A percentile compares a stretch with the other conserved stretches of the same genome.
phyloP scores from a whole-genome alignment of 352 stramenopile species.

The Plasmopara muralis region DNA sequence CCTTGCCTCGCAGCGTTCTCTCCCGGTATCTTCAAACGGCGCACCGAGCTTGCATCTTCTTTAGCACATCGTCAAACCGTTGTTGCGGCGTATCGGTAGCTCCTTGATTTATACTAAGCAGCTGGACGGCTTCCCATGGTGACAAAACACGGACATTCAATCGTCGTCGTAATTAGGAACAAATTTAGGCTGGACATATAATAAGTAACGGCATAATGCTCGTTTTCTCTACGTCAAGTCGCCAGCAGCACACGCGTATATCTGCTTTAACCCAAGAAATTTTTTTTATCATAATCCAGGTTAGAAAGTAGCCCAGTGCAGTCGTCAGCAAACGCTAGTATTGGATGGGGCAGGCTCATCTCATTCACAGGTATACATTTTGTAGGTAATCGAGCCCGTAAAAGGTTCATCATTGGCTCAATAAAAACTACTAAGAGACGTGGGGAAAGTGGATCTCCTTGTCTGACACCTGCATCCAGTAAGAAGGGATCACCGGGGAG shows the following conservation, averaged over 20 bases:
- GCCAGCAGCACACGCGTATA: no score
- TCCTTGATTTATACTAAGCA: background rate
- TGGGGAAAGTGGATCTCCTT: conserved; percentile 14
- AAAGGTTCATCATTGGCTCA: conserved; percentile 15
- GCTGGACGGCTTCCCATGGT: background rate
- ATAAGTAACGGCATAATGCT: no score
- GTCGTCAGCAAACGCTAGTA: conserved; percentile 10
- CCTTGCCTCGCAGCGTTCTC: no score
- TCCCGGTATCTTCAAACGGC: no score
- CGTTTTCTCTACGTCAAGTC: no score
- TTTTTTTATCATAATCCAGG: background rate
- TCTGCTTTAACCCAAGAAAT: background rate
- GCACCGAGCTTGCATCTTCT: no score
- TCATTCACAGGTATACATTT: background rate
- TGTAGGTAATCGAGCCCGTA: background rate
- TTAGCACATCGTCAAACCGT: no score
- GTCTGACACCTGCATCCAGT: conserved; percentile 5
- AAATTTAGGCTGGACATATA: no score
- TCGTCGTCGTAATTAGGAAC: background rate
- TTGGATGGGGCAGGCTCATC: background rate
- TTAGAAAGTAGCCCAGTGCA: conserved; percentile 9
- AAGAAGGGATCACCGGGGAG: conserved; percentile 3
- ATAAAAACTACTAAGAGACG: conserved; percentile 14
- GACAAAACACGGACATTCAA: background rate
- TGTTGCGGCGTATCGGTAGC: no score